Evolutionary conservation across 2,329 filamentous ascomycete genomes (phyloP).

Genomic region (Annulohypoxylon truncatum): DNA sequence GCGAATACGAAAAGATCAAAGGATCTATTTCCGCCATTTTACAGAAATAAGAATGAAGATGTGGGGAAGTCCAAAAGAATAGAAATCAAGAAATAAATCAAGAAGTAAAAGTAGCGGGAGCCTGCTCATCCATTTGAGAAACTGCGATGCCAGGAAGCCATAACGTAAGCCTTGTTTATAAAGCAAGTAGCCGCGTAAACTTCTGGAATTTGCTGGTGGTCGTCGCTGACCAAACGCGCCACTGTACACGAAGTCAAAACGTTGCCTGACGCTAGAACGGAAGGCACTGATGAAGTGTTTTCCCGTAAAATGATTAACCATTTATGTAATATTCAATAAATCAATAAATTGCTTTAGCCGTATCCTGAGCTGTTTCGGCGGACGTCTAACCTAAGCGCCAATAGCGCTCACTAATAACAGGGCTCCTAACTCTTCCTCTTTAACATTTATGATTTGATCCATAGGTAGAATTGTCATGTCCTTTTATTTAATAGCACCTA

Average conservation of each 20-base stretch:
- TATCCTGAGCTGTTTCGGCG: no score
- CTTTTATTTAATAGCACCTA: no score
- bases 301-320: not conserved
- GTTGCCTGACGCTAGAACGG: constrained; percentile 24
- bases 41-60: not conserved
- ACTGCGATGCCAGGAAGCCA: constrained; percentile 19
- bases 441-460: no score
- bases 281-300: not conserved
- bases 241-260: constrained; percentile 17
- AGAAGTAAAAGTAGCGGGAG: not conserved
- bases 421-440: no score
- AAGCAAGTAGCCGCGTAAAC: not conserved
- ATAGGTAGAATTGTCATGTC: no score
- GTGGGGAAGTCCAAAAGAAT: not conserved
- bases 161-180: constrained; percentile 24
- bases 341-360: not conserved
- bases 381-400: no score
- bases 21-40: constrained; percentile 59
- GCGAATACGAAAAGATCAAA: constrained; percentile 60
- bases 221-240: constrained; percentile 24
- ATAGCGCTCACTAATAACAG: no score
- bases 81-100: not conserved
- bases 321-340: not conserved
- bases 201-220: constrained; percentile 37
- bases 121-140: constrained; percentile 24